Evolutionary conservation across 2,329 filamentous ascomycete species (phyloP), one percentile per base, ranked within the genome.

Genomic region (Colletotrichum destructivum): DNA sequence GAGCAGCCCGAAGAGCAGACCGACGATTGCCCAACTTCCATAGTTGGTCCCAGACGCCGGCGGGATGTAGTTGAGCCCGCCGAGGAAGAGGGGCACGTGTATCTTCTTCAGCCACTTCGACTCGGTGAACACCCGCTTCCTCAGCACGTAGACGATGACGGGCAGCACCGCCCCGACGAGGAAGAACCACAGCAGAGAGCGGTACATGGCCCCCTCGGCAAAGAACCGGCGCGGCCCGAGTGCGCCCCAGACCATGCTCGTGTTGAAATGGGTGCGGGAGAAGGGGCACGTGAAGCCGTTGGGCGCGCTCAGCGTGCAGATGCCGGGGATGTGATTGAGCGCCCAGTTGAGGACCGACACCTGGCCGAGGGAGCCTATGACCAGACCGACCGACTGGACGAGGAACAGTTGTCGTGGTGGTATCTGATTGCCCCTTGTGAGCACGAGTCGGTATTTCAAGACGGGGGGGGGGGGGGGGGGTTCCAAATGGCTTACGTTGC

Each of bases 151-250:
- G 71, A 88, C 82, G 1, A 82, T 42, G 1, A 88, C 72, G 0
- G 89, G 89, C 0, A 88, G 77, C 2, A 84, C 23, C 6, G 83
- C 82, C 0, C 89, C 88, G 1, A 87, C 79, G 23, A 89, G 79
- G 80, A 86, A 90, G 80, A 88, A 89, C 79, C 82, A 89, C 61
- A 87, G 82, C 21, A 90, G 78, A 0, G 79, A 75, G 0, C 82
- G 80, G 75, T 90, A 90, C 5, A 88, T 79, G 2, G 84, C 81
- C 2, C 85, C 87, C 0, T 82, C 76, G 0, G 84, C 85, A 76
- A 90, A 90, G 76, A 90, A 88, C 1, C 88, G 83, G 1, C 81
- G 77, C 0, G 89, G 88, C 0, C 88, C 89, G 31, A 90, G 87
- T 18, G 87, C 81, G 42, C 89, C 89, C 88, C 87, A 89, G 64